Evolutionary conservation across 2,329 filamentous ascomycete species (phyloP).

Genomic region (Onygenales sp.): DNA sequence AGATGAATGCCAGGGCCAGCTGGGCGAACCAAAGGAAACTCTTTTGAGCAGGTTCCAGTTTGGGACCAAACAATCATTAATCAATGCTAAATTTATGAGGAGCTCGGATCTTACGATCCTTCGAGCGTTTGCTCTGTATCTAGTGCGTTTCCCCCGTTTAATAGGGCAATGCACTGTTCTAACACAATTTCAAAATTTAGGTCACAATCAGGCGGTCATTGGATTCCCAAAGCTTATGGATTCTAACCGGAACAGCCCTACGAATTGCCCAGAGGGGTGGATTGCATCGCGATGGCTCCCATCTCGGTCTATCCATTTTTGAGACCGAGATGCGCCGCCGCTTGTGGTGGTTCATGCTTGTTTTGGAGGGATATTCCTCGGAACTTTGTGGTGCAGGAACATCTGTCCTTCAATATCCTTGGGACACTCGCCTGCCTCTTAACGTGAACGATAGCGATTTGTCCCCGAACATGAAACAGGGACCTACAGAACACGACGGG

Average conservation of each 20-base stretch:
- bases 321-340: slow-evolving; percentile 63
- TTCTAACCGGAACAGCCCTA: slow-evolving; percentile 53
- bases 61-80: slow-evolving; percentile 39
- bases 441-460: slow-evolving; percentile 37
- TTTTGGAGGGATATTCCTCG: slow-evolving; percentile 59
- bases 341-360: slow-evolving; percentile 63
- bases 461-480: slow-evolving; percentile 27
- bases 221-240: slow-evolving; percentile 4
- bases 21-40: slow-evolving; percentile 28
- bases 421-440: slow-evolving; percentile 34
- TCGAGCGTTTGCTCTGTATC: slow-evolving; percentile 45
- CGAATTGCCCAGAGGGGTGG: slow-evolving; percentile 60
- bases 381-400: slow-evolving; percentile 29
- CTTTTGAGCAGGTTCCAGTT: slow-evolving; percentile 35
- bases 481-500: slow-evolving; percentile 19
- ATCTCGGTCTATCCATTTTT: slow-evolving; percentile 36
- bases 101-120: slow-evolving; percentile 36
- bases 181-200: slow-evolving; percentile 24
- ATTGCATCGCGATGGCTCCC: slow-evolving; percentile 53
- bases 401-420: slow-evolving; percentile 24
- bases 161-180: neutral
- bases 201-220: slow-evolving; percentile 18
- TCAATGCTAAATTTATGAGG: slow-evolving; percentile 34
- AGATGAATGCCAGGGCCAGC: slow-evolving; percentile 41
- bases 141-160: slow-evolving; percentile 33